Evolutionary conservation across 305 asterid species (phyloP).

Genomic region (Fraxinus sp.): DNA sequence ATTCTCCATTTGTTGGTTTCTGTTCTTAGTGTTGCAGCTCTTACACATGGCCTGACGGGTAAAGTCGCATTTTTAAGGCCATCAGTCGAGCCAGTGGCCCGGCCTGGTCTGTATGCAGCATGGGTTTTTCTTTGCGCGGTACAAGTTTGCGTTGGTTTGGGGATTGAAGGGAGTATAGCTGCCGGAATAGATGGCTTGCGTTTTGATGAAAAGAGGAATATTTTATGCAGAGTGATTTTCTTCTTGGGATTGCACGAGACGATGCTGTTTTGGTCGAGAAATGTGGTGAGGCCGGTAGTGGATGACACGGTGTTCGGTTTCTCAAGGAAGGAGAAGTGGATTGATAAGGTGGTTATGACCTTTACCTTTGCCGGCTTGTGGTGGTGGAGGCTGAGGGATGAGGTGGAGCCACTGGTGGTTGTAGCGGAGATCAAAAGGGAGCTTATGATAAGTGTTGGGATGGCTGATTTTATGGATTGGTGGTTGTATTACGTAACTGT

Average conservation of each 20-base stretch:
- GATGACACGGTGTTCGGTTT: constrained; percentile 64
- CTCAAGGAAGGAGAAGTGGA: constrained; percentile 40
- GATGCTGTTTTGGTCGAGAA: constrained; percentile 58
- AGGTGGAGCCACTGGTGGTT: constrained; percentile 64
- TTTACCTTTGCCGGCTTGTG: constrained; percentile 50
- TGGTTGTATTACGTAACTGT: constrained; percentile 52
- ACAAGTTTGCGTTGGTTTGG: constrained; percentile 62
- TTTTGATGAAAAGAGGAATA: constrained; percentile 32
- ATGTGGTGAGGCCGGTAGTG: constrained; percentile 75
- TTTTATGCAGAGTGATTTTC: constrained; percentile 39
- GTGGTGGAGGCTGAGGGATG: constrained; percentile 72
- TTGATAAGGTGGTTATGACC: constrained; percentile 48
- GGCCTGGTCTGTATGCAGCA: constrained; percentile 34
- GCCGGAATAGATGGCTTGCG: constrained; percentile 53
- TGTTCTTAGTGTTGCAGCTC: constrained; percentile 38
- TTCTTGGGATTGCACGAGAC: constrained; percentile 77
- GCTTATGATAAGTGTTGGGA: constrained; percentile 30
- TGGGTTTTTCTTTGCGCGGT: constrained; percentile 55
- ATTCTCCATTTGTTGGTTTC: constrained; percentile 47
- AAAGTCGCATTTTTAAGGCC: constrained; percentile 14
- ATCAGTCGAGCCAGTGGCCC: not conserved
- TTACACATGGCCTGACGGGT: constrained; percentile 40
- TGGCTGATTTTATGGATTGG: constrained; percentile 54
- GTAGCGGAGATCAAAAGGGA: constrained; percentile 38
- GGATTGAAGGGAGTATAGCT: constrained; percentile 71